A percentile compares a stretch with the other conserved stretches of the same genome.
These are phyloP conservation scores for Isoetes taiwanensis DNA, from an alignment of 75 land plant genomes.

Conservation along the genomic window DNA sequence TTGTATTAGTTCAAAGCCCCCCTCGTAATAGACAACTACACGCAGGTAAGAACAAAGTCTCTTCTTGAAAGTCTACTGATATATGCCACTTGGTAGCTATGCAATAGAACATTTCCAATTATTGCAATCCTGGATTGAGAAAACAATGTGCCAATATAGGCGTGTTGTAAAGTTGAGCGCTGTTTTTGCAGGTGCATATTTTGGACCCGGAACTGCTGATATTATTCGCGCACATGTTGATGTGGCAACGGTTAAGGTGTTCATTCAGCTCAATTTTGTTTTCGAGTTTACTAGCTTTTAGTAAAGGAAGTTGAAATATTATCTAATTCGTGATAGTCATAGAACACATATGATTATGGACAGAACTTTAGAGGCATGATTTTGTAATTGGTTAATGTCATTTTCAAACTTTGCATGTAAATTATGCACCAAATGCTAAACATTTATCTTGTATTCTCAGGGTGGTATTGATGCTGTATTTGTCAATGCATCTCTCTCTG, in stretches of 20 bases:
- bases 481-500: slow-evolving; percentile 83
- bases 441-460: slow-evolving; percentile 14
- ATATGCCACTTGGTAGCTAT: no score
- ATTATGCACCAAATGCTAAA: slow-evolving; percentile 1
- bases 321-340: not conserved
- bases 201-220: slow-evolving; percentile 82
- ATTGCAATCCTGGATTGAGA: no score
- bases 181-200: slow-evolving; percentile 53
- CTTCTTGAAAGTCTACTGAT: no score
- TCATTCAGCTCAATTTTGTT: no score
- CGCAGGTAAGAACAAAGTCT: no score
- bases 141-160: no score
- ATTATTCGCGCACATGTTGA: slow-evolving; percentile 49
- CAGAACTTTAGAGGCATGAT: not conserved
- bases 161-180: no score
- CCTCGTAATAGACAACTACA: no score
- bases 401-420: not conserved
- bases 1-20: slow-evolving; percentile 58
- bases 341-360: not conserved
- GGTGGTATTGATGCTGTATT: slow-evolving; percentile 68
- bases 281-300: not conserved
- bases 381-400: slow-evolving; percentile 7
- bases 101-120: no score
- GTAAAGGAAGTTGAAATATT: not conserved
- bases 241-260: slow-evolving; percentile 37